Evolutionary conservation across 2,329 filamentous ascomycete genomes (phyloP).

Genomic region (Fusarium pseudocircinatum): DNA sequence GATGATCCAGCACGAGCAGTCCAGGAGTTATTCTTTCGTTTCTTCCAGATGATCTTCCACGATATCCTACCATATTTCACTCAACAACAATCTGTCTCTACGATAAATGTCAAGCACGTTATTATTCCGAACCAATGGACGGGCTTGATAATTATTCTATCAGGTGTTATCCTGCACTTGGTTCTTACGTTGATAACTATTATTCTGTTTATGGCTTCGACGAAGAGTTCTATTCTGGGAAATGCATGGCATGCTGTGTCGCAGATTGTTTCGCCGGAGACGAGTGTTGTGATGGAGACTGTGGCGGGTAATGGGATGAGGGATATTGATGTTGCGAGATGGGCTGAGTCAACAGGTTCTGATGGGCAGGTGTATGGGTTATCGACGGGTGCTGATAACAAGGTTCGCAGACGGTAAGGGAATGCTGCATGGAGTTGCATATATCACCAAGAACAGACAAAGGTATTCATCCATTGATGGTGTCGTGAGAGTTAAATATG

Average conservation of each 20-base stretch:
- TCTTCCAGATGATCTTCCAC: conserved; percentile 26
- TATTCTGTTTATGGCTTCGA: background rate
- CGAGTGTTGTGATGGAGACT: background rate
- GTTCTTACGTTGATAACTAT: background rate
- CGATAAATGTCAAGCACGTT: background rate
- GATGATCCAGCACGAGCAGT: conserved; percentile 3
- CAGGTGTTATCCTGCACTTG: background rate
- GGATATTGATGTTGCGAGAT: conserved; percentile 8
- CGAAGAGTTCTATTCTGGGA: background rate
- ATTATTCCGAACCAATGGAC: background rate
- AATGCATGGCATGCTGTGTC: conserved; percentile 23
- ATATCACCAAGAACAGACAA: rapidly evolving
- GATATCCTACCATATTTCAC: background rate
- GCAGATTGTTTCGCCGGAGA: conserved; percentile 10
- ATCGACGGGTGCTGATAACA: rapidly evolving
- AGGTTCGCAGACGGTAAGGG: background rate
- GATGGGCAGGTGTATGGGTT: background rate
- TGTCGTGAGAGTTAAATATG: rapidly evolving
- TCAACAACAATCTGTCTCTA: background rate
- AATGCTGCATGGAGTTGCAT: rapidly evolving
- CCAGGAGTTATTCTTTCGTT: background rate
- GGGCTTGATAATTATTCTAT: background rate
- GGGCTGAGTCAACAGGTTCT: background rate
- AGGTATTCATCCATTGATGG: too few species aligned
- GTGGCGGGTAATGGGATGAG: background rate